Evolutionary conservation across 192 early-diverging fungal genomes (phyloP), one percentile per base, ranked within the genome.

Genomic region (Backusella psychrophila): DNA sequence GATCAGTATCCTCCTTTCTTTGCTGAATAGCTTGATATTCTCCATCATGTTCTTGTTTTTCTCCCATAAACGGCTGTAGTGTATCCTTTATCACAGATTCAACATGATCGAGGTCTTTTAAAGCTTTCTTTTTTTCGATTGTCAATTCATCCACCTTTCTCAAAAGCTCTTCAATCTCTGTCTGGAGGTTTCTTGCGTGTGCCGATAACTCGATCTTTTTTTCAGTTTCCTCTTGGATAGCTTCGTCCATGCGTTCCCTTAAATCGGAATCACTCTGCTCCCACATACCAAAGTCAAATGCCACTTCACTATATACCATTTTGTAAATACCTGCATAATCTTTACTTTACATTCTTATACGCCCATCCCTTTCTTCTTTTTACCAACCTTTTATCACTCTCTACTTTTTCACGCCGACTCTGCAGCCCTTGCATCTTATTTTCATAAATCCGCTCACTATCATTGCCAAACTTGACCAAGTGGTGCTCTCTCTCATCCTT

Each of bases 261-360:
- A 75, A 75, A 38, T 75, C 74, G 19, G 19, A 38, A 7, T 59
- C 35, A 33, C 33, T 21, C 23, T 67, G 74, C 21, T 75, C 65
- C 63, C 56, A 44, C 14, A 75, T n/a, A 26, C 56, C 65, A 34
- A 38, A 41, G 42, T 75, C 74, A 75, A 75, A 75, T 9, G 74
- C 65, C 19, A 67, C 23, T 42, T 75, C 63, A 67, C 74, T 75
- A 56, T n/a, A 19, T 8, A 11, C 38, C 38, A 39, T 39, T 39
- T 39, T 39, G 9, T 39, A 39, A 12, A 9, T 39, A 3, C 38
- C 9, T 39, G 38, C 38, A 39, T 39, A 39, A 39, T 33, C 33
- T 33, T 33, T 33, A 33, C 3, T 33, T 12, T 8, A 39, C 38
- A 39, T 39, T 53, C n/a, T 53, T 53, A 8, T 33, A 33, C 33